Evolutionary conservation across 2,329 filamentous ascomycete species (phyloP).

Genomic region (Pseudogymnoascus verrucosus): DNA sequence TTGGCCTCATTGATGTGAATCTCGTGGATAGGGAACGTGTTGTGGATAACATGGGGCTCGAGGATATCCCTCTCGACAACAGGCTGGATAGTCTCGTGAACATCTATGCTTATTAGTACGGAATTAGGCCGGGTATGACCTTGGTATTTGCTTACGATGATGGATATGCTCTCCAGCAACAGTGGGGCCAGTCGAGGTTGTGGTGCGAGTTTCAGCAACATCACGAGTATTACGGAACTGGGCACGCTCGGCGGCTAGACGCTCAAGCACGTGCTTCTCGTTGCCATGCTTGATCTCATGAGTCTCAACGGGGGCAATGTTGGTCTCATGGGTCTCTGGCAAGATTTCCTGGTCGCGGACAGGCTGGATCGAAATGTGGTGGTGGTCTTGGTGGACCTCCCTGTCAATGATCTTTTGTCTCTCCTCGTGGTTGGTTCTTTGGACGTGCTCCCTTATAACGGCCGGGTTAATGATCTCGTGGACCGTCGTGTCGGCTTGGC

Average conservation of each 20-base stretch:
- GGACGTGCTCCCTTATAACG: constrained; percentile 52
- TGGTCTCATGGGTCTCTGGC: constrained; percentile 56
- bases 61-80: constrained; percentile 63
- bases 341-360: constrained; percentile 44
- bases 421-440: constrained; percentile 54
- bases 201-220: constrained; percentile 41
- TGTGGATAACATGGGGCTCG: constrained; percentile 61
- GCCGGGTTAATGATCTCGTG: constrained; percentile 55
- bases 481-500: constrained; percentile 63
- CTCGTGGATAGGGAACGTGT: constrained; percentile 64
- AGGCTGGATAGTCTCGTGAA: constrained; percentile 63
- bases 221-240: constrained; percentile 44
- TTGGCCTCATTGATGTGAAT: constrained; percentile 59
- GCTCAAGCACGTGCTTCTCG: constrained; percentile 36
- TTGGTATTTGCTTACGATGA: constrained; percentile 33
- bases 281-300: constrained; percentile 55
- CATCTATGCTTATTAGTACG: constrained; percentile 33
- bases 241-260: constrained; percentile 44
- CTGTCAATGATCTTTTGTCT: constrained; percentile 54
- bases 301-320: constrained; percentile 50
- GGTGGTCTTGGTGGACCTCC: constrained; percentile 65
- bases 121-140: constrained; percentile 17
- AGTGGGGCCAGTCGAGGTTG: constrained; percentile 38
- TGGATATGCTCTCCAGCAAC: constrained; percentile 56
- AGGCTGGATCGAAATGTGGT: constrained; percentile 63